Percentiles rank a stretch among this genome's conserved stretches.
Conservation (phyloP, 495 filamentous ascomycete species). For the Cudoniella acicularis region DNA sequence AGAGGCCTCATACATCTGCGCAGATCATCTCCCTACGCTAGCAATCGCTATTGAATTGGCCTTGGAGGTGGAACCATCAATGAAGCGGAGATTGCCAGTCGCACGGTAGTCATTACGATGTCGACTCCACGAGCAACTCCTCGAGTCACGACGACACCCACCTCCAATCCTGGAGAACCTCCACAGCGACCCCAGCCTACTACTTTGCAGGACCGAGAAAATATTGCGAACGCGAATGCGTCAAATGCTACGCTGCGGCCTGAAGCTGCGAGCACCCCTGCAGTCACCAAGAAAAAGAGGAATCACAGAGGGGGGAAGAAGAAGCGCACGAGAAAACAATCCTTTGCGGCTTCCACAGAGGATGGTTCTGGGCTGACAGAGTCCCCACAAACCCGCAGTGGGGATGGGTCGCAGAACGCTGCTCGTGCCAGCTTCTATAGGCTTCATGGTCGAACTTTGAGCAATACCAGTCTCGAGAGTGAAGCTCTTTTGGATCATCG, state of each 20-base stretch:
- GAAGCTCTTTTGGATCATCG: slow-evolving; percentile 77
- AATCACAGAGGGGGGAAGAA: slow-evolving; percentile 53
- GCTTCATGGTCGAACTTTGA: slow-evolving; percentile 54
- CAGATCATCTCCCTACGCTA: no score
- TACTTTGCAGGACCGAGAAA: slow-evolving; percentile 7
- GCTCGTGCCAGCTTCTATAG: slow-evolving; percentile 50
- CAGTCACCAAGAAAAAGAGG: slow-evolving; percentile 37
- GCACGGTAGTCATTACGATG: no score
- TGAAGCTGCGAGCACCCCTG: slow-evolving; percentile 2
- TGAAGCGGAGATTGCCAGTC: no score
- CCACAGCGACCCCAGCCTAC: slow-evolving; percentile 16
- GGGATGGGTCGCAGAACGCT: slow-evolving; percentile 26
- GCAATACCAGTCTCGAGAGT: slow-evolving; percentile 79
- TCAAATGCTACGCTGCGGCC: slow-evolving; percentile 15
- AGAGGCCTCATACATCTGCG: no score
- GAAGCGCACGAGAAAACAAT: slow-evolving; percentile 59
- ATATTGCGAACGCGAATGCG: not conserved
- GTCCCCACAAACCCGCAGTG: slow-evolving; percentile 30
- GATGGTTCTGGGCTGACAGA: slow-evolving; percentile 36
- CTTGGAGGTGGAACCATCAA: no score
- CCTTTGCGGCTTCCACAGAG: slow-evolving; percentile 52
- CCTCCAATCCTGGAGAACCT: not conserved
- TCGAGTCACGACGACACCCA: slow-evolving; percentile 1
- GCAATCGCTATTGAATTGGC: no score
- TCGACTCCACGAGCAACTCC: slow-evolving; percentile 2